Evolutionary conservation across 345 rosid species (phyloP).

Genomic region (Leavenworthia alabamica): DNA sequence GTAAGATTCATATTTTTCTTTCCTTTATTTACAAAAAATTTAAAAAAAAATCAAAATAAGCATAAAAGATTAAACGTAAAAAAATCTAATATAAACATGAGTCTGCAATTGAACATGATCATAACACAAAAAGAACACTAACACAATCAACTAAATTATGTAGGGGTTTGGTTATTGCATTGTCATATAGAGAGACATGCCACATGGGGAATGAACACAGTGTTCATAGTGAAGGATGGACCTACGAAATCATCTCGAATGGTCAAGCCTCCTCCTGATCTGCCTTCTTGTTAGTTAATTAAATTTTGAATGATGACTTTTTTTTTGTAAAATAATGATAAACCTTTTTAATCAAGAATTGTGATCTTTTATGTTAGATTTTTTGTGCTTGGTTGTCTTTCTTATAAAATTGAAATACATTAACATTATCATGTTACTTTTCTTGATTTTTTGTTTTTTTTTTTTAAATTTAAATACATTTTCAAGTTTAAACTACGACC

Average conservation of each 20-base stretch:
- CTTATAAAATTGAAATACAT: neutral
- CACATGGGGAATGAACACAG: slow-evolving; percentile 42
- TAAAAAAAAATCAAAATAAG: too few species aligned
- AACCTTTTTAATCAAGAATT: neutral
- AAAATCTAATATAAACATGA: too few species aligned
- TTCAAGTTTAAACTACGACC: neutral
- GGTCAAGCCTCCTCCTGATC: slow-evolving; percentile 30
- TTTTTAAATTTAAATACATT: too few species aligned
- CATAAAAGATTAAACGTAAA: too few species aligned
- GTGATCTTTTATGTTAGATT: neutral
- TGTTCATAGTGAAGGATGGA: slow-evolving; percentile 40
- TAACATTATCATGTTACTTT: too few species aligned
- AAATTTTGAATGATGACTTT: too few species aligned
- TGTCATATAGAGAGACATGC: slow-evolving; percentile 39
- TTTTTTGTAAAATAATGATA: neutral
- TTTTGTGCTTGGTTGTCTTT: too few species aligned
- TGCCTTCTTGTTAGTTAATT: slow-evolving; percentile 33
- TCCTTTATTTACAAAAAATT: too few species aligned
- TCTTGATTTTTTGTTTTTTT: too few species aligned
- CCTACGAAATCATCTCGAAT: slow-evolving; percentile 20
- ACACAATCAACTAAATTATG: too few species aligned
- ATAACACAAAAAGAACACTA: too few species aligned
- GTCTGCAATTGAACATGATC: too few species aligned
- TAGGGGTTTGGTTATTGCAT: slow-evolving; percentile 43
- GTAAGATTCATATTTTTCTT: slow-evolving; percentile 14